Evolutionary conservation across 495 filamentous ascomycete genomes (phyloP).

Genomic region (Annulohypoxylon maeteangense): DNA sequence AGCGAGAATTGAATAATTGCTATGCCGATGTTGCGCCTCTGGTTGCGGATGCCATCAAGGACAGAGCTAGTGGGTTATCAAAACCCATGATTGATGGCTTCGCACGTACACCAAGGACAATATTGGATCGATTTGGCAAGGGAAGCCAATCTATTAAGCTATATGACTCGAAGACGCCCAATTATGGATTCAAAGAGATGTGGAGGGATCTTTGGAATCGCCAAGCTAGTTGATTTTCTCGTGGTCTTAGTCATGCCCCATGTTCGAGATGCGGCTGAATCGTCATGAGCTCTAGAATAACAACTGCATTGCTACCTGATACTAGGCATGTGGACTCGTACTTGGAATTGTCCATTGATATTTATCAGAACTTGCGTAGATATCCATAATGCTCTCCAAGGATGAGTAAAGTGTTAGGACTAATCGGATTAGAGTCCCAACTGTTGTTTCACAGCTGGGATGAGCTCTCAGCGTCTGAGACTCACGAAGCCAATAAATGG

Average conservation of each 20-base stretch:
- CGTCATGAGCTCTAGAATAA: neutral
- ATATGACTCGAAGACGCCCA: constrained; percentile 74
- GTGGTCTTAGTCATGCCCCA: neutral
- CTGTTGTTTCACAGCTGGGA: neutral
- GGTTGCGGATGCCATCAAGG: constrained; percentile 75
- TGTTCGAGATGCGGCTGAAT: neutral
- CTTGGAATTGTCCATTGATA: neutral
- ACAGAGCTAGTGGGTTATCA: constrained; percentile 68
- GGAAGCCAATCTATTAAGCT: constrained; percentile 65
- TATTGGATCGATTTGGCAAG: constrained; percentile 57
- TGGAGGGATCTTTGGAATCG: constrained; percentile 79
- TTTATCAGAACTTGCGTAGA: neutral
- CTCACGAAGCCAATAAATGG: neutral
- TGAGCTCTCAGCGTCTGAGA: neutral
- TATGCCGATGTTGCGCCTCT: constrained; percentile 86
- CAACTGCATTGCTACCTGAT: neutral
- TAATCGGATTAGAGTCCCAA: neutral
- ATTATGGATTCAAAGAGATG: constrained; percentile 88
- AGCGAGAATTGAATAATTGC: constrained; percentile 82
- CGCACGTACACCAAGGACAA: constrained; percentile 41
- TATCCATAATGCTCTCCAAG: neutral
- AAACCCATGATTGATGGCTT: constrained; percentile 50
- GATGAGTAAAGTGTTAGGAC: neutral
- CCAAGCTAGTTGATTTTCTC: constrained; percentile 6
- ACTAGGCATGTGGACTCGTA: neutral